Evolutionary conservation across 768 basidiomycete species (phyloP).

Genomic region (Leccinellum luteum): DNA sequence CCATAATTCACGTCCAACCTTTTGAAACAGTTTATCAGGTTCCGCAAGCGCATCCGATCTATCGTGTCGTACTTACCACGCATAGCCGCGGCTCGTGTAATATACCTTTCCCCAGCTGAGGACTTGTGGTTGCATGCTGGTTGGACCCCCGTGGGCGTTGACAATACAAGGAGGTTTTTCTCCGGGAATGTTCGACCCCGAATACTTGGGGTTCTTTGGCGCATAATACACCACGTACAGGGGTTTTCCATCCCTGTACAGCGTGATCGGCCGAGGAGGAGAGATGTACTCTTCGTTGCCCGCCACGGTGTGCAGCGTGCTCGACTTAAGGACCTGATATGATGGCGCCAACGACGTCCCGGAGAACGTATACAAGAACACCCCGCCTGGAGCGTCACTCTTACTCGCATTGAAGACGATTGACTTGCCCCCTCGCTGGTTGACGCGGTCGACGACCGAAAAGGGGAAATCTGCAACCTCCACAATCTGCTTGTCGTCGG

Average conservation of each 20-base stretch:
- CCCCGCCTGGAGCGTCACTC: constrained; percentile 29
- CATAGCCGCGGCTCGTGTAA: constrained; percentile 70
- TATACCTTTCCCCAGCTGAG: constrained; percentile 57
- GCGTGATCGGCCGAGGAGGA: constrained; percentile 44
- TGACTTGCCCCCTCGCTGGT: constrained; percentile 15
- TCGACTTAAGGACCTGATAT: constrained; percentile 21
- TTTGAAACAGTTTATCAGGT: not conserved
- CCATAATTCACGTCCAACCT: constrained; percentile 78
- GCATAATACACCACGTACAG: constrained; percentile 66
- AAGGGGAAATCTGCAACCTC: constrained; percentile 35
- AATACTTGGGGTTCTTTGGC: constrained; percentile 62
- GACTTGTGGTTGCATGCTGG: constrained; percentile 42
- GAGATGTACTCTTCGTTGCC: constrained; percentile 39
- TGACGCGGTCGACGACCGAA: constrained; percentile 26
- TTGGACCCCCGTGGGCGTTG: constrained; percentile 73
- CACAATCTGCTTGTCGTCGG: constrained; percentile 20
- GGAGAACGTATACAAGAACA: constrained; percentile 31
- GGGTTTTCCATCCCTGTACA: constrained; percentile 36
- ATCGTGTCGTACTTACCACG: constrained; percentile 46
- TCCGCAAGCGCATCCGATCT: not conserved
- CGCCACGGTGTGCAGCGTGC: constrained; percentile 17
- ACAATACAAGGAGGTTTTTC: constrained; percentile 71
- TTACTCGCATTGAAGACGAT: constrained; percentile 36
- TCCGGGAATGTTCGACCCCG: constrained; percentile 41
- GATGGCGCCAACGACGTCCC: constrained; percentile 23